Evolutionary conservation across 352 stramenopile genomes (phyloP).

Genomic region (Achlya hypogyna): DNA sequence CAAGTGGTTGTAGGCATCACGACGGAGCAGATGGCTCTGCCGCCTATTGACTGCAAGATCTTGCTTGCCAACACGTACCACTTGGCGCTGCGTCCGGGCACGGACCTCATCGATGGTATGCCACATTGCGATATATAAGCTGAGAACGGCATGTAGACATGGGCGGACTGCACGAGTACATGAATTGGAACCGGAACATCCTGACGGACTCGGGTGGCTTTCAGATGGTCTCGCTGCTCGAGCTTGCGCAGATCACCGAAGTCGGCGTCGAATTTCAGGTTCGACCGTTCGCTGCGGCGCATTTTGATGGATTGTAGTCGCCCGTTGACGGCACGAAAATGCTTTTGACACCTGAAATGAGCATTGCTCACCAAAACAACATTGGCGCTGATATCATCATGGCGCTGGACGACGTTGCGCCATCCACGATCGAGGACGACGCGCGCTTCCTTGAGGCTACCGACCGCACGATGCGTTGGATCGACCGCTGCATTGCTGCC

Average conservation of each 20-base stretch:
- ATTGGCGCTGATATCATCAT: constrained; percentile 99
- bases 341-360: constrained; percentile 89
- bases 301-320: constrained; percentile 52
- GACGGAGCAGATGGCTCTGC: constrained; percentile 55
- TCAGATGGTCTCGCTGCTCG: constrained; percentile 96
- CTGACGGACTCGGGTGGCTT: constrained; percentile 97
- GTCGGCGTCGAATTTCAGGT: constrained; percentile 53
- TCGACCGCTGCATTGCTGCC: constrained; percentile 91
- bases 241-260: constrained; percentile 91
- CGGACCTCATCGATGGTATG: constrained; percentile 52
- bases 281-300: neutral
- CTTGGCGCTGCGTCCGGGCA: constrained; percentile 89
- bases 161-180: constrained; percentile 94
- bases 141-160: constrained; percentile 53
- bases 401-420: constrained; percentile 96
- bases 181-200: constrained; percentile 90
- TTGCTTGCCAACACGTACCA: constrained; percentile 98
- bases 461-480: constrained; percentile 89
- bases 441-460: constrained; percentile 88
- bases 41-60: constrained; percentile 80
- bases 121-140: neutral
- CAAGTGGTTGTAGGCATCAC: constrained; percentile 44
- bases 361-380: constrained; percentile 90
- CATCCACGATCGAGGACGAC: constrained; percentile 79
- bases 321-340: constrained; percentile 87